Evolutionary conservation across 306 rosid genomes (phyloP).

Genomic region (Lagenaria siceraria): DNA sequence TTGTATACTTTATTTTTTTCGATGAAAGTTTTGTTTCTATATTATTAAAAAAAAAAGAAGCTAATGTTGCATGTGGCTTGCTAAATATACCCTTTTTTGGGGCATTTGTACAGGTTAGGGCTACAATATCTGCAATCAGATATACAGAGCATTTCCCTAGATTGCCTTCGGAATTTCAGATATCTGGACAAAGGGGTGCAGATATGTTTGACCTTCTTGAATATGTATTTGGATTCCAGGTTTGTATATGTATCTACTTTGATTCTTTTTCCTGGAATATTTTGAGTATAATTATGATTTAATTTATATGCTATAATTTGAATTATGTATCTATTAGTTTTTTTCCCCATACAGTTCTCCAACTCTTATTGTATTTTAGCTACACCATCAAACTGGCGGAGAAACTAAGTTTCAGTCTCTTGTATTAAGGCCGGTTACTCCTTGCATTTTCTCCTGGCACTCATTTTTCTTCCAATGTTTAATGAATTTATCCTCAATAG

Average conservation of each 20-base stretch:
- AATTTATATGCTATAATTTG: background rate
- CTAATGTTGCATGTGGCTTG: background rate
- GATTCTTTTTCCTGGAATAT: background rate
- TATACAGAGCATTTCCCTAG: conserved; percentile 66
- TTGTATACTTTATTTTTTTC: too few species aligned
- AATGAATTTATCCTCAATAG: background rate
- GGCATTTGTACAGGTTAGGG: conserved; percentile 59
- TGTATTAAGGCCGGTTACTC: background rate
- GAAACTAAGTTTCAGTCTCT: background rate
- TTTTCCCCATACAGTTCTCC: background rate
- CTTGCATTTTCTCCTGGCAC: background rate
- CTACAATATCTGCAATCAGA: conserved; percentile 67
- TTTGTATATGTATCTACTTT: conserved; percentile 15
- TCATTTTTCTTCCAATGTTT: background rate
- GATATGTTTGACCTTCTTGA: conserved; percentile 94
- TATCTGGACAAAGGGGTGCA: conserved; percentile 59
- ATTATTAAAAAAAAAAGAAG: too few species aligned
- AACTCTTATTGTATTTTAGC: conserved; percentile 1
- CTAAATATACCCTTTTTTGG: conserved; percentile 18
- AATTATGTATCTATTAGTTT: background rate
- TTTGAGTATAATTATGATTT: background rate
- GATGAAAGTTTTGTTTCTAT: too few species aligned
- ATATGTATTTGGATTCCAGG: conserved; percentile 90
- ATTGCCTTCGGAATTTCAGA: conserved; percentile 58
- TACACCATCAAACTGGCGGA: background rate